Percentiles rank a stretch among this genome's conserved stretches.
Evolutionary conservation across 2,329 filamentous ascomycete genomes (phyloP).

Genomic region (Penicillium sp.): DNA sequence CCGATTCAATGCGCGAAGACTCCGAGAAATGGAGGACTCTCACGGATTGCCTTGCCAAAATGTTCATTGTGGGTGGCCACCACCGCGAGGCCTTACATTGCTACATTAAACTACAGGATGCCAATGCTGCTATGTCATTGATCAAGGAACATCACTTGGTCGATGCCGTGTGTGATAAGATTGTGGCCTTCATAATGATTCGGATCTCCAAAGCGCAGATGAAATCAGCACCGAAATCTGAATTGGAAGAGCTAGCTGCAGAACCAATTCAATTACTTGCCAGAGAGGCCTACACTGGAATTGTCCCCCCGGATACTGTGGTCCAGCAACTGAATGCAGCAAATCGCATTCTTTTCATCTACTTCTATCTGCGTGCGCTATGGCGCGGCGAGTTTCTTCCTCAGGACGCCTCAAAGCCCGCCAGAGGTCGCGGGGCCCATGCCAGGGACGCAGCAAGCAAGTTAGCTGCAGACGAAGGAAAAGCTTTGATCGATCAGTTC

Average conservation of each 20-base stretch:
- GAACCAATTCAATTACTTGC: constrained; percentile 86
- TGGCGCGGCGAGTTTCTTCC: constrained; percentile 73
- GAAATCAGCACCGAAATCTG: constrained; percentile 62
- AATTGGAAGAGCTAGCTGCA: constrained; percentile 75
- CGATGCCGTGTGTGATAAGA: constrained; percentile 84
- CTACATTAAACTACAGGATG: constrained; percentile 89
- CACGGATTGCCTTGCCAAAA: constrained; percentile 78
- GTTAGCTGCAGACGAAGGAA: constrained; percentile 56
- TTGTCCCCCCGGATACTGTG: constrained; percentile 75
- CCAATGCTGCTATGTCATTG: constrained; percentile 80
- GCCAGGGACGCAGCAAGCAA: constrained; percentile 46
- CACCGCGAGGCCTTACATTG: constrained; percentile 81
- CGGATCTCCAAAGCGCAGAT: constrained; percentile 74
- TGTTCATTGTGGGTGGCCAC: constrained; percentile 79
- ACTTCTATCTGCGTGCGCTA: constrained; percentile 84
- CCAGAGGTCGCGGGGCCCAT: constrained; percentile 35
- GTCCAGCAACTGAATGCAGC: constrained; percentile 72
- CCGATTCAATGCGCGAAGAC: constrained; percentile 71
- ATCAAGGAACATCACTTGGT: constrained; percentile 89
- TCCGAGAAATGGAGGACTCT: constrained; percentile 86
- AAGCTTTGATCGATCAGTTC: constrained; percentile 76
- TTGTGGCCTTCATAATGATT: constrained; percentile 82
- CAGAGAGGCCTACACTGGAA: constrained; percentile 84
- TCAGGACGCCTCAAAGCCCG: constrained; percentile 34
- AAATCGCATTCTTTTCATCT: constrained; percentile 72